phyloP scores from a whole-genome alignment of 2,329 filamentous ascomycete species.

The Arachnomyces sp. region DNA sequence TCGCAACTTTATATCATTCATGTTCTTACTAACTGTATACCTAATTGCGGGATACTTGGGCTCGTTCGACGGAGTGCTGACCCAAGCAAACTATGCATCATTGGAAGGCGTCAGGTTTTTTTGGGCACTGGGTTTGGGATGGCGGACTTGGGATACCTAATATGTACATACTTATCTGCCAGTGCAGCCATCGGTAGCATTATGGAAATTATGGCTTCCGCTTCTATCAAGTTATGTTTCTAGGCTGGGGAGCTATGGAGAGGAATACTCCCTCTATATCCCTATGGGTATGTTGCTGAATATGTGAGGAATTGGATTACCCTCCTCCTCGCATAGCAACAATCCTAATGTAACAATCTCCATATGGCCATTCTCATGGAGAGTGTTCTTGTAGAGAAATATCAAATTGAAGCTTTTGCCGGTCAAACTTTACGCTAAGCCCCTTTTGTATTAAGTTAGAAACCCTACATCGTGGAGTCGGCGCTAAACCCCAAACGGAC shows the following conservation, averaged over 20 bases:
- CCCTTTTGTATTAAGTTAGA: neutral
- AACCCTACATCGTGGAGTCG: conserved; percentile 21
- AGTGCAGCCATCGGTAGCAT: neutral
- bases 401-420: neutral
- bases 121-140: neutral
- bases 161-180: conserved; percentile 1
- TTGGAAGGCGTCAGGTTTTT: neutral
- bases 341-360: too few species aligned
- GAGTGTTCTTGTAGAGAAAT: too few species aligned
- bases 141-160: neutral
- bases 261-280: too few species aligned
- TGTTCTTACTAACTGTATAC: neutral
- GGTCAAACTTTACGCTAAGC: too few species aligned
- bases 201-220: too few species aligned
- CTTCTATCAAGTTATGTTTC: too few species aligned
- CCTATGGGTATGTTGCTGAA: too few species aligned
- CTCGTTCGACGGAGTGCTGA: neutral
- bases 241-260: too few species aligned
- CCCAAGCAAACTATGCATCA: neutral
- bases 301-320: too few species aligned
- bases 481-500: conserved; percentile 28
- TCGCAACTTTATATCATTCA: too few species aligned
- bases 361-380: too few species aligned
- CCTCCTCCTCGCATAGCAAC: too few species aligned
- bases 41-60: conserved; percentile 7